These are phyloP conservation scores for Calendula officinalis DNA, from an alignment of 129 eudicot species.

Conservation along the genomic window DNA sequence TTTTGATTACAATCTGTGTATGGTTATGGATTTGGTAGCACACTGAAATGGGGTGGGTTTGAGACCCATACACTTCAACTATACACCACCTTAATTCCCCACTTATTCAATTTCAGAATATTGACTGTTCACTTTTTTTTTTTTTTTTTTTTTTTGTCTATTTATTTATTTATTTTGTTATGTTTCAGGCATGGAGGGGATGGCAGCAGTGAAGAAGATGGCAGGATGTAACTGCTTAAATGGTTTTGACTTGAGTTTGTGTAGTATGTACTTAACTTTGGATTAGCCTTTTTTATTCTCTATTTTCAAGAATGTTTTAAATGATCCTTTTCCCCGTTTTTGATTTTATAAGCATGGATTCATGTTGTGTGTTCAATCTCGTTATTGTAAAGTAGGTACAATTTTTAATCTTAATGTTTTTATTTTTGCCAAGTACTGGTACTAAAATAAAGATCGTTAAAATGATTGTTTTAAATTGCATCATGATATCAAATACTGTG, in stretches of 20 bases:
- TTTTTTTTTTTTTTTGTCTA: not conserved
- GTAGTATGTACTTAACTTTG: slow-evolving; percentile 30
- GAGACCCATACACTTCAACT: no score
- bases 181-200: slow-evolving; percentile 73
- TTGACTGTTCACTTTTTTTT: not conserved
- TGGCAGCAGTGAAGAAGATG: slow-evolving; percentile 60
- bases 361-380: slow-evolving; percentile 8
- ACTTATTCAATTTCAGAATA: not conserved
- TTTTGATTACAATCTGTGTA: no score
- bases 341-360: slow-evolving; percentile 6
- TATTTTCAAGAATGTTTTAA: not conserved
- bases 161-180: no score
- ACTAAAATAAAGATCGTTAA: no score
- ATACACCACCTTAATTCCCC: no score
- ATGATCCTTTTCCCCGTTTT: slow-evolving; percentile 1
- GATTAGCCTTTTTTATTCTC: slow-evolving; percentile 8
- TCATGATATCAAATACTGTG: no score
- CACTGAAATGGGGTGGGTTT: no score
- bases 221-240: slow-evolving; percentile 42
- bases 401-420: not conserved
- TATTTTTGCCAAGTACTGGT: no score
- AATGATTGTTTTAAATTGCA: no score
- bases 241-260: slow-evolving; percentile 16
- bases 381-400: slow-evolving; percentile 18
- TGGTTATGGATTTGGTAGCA: no score